Base-by-base conservation (phyloP, 2,329 filamentous ascomycete genomes). In the Apiospora pterosperma region DNA sequence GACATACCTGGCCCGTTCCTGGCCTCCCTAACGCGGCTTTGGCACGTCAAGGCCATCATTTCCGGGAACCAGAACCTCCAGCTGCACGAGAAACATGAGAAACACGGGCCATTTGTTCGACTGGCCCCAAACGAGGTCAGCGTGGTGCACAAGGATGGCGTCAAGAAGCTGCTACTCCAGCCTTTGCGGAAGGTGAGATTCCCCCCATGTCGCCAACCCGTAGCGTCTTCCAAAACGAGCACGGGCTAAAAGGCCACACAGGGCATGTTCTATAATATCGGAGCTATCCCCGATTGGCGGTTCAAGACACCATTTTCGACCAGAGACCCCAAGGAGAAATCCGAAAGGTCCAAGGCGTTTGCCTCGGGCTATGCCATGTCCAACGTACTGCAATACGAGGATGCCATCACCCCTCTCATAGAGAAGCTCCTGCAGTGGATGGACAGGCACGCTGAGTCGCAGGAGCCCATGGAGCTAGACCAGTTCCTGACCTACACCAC, bases 51-150 rank as follows among this genome's bases (percentile, higher is more conserved):
- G 39, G 76, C 77, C 12, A 73, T 78, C 4, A 70, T 70, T 41
- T 76, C 74, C 38, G 80, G 80, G 0, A 74, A 81, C 39, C 74
- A 73, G 5, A 77, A 81, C 64, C 67, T 71, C 28, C 74, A 74
- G 44, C 72, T 76, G 2, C 76, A 78, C 36, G 70, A 68, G n/a
- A 69, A 76, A 19, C 79, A 80, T 66, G 70, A 76, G 16, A 74
- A 77, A 64, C 74, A 81, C 67, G 74, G 75, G 4, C 67, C 74
- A 28, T 81, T 82, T 67, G 76, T 82, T 36, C 78, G 80, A 14
- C 79, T 82, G 36, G 73, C 73, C 11, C 73, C 76, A 25, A 78
- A 81, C 55, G 79, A 82, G 73, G 74, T 82, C 67, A 80, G 77
- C 64, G 73, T 82, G 74, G 79, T 64, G 80, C 75, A 21, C 25